A percentile compares a stretch with the other conserved stretches of the same genome.
Conservation (phyloP, 2,329 filamentous ascomycete genomes). For the Dothistroma pini region DNA sequence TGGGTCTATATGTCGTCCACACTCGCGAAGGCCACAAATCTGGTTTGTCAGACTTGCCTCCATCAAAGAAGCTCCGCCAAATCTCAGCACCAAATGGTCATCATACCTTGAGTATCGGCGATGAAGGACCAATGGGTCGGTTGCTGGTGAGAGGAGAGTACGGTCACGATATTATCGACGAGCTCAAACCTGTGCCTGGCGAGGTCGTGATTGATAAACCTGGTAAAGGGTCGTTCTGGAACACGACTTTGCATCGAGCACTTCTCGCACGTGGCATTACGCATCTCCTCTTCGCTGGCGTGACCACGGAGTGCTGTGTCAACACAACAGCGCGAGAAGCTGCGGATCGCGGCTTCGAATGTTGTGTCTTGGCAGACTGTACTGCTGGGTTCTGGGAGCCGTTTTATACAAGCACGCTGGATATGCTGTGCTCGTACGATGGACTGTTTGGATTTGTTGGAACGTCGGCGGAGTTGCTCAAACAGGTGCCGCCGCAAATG, state of each 20-base stretch:
- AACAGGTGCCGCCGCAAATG: slow-evolving; percentile 32
- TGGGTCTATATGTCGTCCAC: slow-evolving; percentile 47
- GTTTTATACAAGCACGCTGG: slow-evolving; percentile 48
- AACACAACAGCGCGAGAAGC: slow-evolving; percentile 55
- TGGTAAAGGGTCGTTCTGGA: slow-evolving; percentile 59
- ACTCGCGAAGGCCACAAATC: slow-evolving; percentile 50
- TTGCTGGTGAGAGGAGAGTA: slow-evolving; percentile 53
- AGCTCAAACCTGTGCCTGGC: slow-evolving; percentile 48
- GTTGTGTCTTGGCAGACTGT: slow-evolving; percentile 51
- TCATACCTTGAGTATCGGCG: slow-evolving; percentile 49
- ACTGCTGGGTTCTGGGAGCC: slow-evolving; percentile 48
- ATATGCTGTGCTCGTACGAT: slow-evolving; percentile 51
- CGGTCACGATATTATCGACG: slow-evolving; percentile 55
- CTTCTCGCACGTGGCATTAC: slow-evolving; percentile 55
- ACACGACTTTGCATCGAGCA: slow-evolving; percentile 52
- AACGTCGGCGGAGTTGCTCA: slow-evolving; percentile 41
- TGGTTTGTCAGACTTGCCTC: slow-evolving; percentile 52
- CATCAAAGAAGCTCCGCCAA: slow-evolving; percentile 50
- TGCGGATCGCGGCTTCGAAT: slow-evolving; percentile 59
- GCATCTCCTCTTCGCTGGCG: slow-evolving; percentile 55
- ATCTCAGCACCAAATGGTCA: slow-evolving; percentile 45
- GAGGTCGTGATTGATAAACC: slow-evolving; percentile 58
- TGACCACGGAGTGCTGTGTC: slow-evolving; percentile 59
- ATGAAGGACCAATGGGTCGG: slow-evolving; percentile 52
- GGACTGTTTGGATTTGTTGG: slow-evolving; percentile 51